Base-by-base conservation (phyloP, 495 filamentous ascomycete species). In the Aspergillus ellipticus region DNA sequence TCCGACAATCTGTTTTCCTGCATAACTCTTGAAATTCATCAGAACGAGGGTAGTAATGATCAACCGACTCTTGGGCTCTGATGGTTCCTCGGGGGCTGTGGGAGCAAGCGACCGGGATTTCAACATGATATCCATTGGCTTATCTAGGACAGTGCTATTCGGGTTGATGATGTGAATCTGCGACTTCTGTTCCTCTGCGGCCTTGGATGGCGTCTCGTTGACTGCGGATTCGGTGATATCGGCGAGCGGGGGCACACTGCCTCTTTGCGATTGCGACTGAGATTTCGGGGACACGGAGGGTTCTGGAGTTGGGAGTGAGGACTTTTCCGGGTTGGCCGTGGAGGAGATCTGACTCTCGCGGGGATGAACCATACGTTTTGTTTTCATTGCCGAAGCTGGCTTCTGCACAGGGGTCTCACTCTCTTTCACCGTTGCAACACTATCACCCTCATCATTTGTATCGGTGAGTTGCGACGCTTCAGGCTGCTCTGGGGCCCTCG, bases 21-120 rank as follows among this genome's bases (percentile, higher is more conserved):
- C 94, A 70, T 98, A 98, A 68, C 92, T 96, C 79, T 98, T 98
- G 81, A 98, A 98, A 69, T 98, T 97, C 53, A 80, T 90, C 39
- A 98, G 79, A 54, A 94, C 82, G 49, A 98, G 73, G 59, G 94
- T 88, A 22, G 89, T 91, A 57, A 98, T 96, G 50, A 97, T 92
- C 56, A 92, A 88, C 51, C 94, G 86, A 55, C 88, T 71, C 66
- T 89, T 93, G 13, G 92, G 88, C 2, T 80, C 89, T 6, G 79
- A 81, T 16, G 79, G 73, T 64, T 92, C 89, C 63, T 89, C 85
- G 20, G 83, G 73, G 37, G 78, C 72, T 10, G 88, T 82, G 26
- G 84, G 74, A 4, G 81, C 80, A 63, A 88, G 79, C 19, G 84
- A 84, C 49, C 93, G 86, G 26, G 90, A 90, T 72, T 95, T 94